Evolutionary conservation across 805 yeast genomes (phyloP).

Genomic region (Myxozyma melibiosi): DNA sequence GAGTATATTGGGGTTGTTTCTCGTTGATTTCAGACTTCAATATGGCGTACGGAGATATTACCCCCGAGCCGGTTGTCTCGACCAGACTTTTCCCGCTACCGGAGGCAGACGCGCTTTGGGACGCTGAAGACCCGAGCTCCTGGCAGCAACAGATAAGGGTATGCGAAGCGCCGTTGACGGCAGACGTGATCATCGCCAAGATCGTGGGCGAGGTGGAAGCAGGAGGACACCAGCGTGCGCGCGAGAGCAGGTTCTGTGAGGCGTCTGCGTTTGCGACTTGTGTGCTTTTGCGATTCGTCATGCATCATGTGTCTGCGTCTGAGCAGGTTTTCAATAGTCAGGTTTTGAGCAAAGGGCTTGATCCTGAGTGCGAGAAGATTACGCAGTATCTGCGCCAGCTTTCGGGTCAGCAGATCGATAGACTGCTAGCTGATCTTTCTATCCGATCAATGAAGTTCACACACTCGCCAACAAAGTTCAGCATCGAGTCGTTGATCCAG

Average conservation of each 20-base stretch:
- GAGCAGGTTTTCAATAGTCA: background rate
- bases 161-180: background rate
- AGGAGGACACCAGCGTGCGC: background rate
- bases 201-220: background rate
- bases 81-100: conserved; percentile 30
- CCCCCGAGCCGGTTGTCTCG: conserved; percentile 13
- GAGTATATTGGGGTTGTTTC: conserved; percentile 16
- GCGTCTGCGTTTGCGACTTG: conserved; percentile 11
- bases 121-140: conserved; percentile 8
- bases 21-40: conserved; percentile 6
- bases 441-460: background rate
- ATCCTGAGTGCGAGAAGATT: background rate
- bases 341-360: background rate
- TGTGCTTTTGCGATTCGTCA: background rate
- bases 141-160: background rate
- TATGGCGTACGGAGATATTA: conserved; percentile 7
- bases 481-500: conserved; percentile 4
- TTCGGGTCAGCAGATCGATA: conserved; percentile 4
- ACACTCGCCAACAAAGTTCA: background rate
- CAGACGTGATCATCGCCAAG: background rate
- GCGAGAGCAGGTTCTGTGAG: background rate
- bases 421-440: background rate
- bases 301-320: conserved; percentile 11
- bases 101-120: conserved; percentile 35
- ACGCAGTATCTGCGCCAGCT: background rate